Conservation (phyloP, 345 rosid species). For the Euphorbia pulcherrima region DNA sequence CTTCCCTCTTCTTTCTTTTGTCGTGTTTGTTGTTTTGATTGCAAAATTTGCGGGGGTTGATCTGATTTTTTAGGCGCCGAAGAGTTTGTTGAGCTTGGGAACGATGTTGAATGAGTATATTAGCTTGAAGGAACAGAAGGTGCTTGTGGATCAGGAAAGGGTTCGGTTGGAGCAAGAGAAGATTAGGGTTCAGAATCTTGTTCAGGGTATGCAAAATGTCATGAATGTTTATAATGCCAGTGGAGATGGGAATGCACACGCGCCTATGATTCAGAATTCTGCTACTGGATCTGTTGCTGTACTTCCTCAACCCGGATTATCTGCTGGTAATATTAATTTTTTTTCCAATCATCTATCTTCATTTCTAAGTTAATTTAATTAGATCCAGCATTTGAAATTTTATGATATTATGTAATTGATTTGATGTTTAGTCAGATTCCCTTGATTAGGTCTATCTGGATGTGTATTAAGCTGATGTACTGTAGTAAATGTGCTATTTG, state of each 20-base stretch:
- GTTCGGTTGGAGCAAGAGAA: conserved; percentile 58
- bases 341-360: background rate
- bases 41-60: background rate
- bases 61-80: conserved; percentile 47
- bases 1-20: background rate
- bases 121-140: conserved; percentile 60
- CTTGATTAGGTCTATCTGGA: no score
- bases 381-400: background rate
- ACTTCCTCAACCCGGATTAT: conserved; percentile 27
- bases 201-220: conserved; percentile 70
- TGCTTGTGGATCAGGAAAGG: conserved; percentile 58
- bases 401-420: background rate
- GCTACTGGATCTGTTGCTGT: conserved; percentile 9
- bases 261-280: conserved; percentile 31
- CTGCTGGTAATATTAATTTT: conserved; percentile 31
- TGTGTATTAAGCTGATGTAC: no score
- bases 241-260: conserved; percentile 17
- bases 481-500: no score
- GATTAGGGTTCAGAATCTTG: conserved; percentile 52
- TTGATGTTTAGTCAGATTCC: background rate
- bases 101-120: conserved; percentile 68
- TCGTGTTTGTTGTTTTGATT: background rate
- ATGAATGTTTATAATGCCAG: conserved; percentile 60
- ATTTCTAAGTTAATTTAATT: background rate
- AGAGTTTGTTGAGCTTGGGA: conserved; percentile 64